These are phyloP conservation scores for Tetradesmus lagerheimii DNA, from an alignment of 139 green algal species.

Conservation along the genomic window DNA sequence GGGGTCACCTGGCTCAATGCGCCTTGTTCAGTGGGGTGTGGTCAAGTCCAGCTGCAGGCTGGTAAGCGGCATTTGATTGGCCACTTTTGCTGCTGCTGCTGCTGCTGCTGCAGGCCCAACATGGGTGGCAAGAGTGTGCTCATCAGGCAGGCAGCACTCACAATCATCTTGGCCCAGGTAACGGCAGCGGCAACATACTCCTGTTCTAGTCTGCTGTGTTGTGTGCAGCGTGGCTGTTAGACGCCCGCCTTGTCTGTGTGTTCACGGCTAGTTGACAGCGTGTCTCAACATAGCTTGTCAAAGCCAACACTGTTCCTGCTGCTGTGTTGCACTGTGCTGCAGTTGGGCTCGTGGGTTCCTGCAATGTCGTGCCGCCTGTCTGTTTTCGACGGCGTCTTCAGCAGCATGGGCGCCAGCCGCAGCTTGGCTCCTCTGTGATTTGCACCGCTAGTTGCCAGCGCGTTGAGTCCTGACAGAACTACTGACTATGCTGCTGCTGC, in stretches of 20 bases:
- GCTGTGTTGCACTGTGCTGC: slow-evolving; percentile 15
- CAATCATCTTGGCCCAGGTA: slow-evolving; percentile 92
- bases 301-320: neutral
- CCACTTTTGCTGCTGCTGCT: slow-evolving; percentile 61
- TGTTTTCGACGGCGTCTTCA: slow-evolving; percentile 71
- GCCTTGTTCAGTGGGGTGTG: no score
- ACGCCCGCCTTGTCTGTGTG: no score
- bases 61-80: neutral
- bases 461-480: neutral
- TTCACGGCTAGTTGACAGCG: no score
- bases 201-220: no score
- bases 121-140: slow-evolving; percentile 93
- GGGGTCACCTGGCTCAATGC: no score
- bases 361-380: slow-evolving; percentile 67
- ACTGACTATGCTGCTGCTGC: neutral
- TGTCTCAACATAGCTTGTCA: no score
- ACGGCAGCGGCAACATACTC: neutral
- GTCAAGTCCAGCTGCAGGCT: neutral
- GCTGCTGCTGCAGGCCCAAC: slow-evolving; percentile 80
- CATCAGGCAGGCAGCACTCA: slow-evolving; percentile 79
- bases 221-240: neutral
- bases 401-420: neutral
- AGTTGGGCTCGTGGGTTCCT: slow-evolving; percentile 90
- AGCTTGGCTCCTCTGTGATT: no score
- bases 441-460: no score